Evolutionary conservation across 345 rosid genomes (phyloP).

Genomic region (sweet orange (Citrus sinensis)): DVS_A1.0 CM039162.1:29768001-29768500

Average conservation of each 20-base stretch:
- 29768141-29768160: conserved; percentile 52
- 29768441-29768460: conserved; percentile 18
- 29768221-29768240: background rate
- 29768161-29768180: conserved; percentile 10
- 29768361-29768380: conserved; percentile 93
- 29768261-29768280: conserved; percentile 61
- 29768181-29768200: background rate
- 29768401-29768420: conserved; percentile 96
- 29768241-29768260: background rate
- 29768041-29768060: conserved; percentile 98
- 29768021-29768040: conserved; percentile 99
- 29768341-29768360: conserved; percentile 98
- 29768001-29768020: conserved; percentile 95
- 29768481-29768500: background rate
- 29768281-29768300: conserved; percentile 86
- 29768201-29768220: background rate
- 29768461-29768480: conserved; percentile 4
- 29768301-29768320: conserved; percentile 87
- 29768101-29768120: conserved; percentile 64
- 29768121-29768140: conserved; percentile 90
- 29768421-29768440: conserved; percentile 75
- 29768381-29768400: conserved; percentile 99
- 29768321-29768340: conserved; percentile 97
- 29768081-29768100: conserved; percentile 92
- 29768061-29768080: conserved; percentile 99